These are phyloP conservation scores for Barnettozyma hawaiiensis DNA, from an alignment of 1,139 yeast genomes.

Conservation along the genomic window DNA sequence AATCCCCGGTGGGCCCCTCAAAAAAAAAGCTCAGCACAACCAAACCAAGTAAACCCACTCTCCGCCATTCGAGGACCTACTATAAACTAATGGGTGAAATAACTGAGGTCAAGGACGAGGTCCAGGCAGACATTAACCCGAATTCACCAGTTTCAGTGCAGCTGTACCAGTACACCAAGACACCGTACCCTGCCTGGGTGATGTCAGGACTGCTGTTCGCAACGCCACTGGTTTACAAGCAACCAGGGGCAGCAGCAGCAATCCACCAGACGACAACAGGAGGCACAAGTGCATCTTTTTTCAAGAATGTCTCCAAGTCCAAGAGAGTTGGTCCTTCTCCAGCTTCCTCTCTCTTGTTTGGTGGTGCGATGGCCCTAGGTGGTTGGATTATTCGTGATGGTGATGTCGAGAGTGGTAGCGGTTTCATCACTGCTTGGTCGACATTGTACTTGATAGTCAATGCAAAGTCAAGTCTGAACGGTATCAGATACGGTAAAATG, in stretches of 20 bases:
- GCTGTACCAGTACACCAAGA: conserved; percentile 33
- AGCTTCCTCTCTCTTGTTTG: conserved; percentile 49
- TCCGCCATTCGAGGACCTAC: no score
- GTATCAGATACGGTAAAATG: conserved; percentile 37
- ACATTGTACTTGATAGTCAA: conserved; percentile 70
- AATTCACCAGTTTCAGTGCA: conserved; percentile 20
- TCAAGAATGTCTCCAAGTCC: conserved; percentile 11
- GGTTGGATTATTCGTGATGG: conserved; percentile 79
- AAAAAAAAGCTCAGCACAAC: no score
- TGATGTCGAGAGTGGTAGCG: conserved; percentile 79
- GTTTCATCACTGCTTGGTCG: conserved; percentile 86
- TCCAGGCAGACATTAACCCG: conserved; percentile 9
- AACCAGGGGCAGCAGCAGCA: conserved; percentile 15
- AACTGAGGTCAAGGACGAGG: conserved; percentile 20
- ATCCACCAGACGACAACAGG: conserved; percentile 10
- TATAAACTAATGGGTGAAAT: conserved; percentile 19
- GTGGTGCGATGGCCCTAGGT: conserved; percentile 69
- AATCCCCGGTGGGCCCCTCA: no score
- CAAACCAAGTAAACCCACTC: no score
- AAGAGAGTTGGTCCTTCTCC: conserved; percentile 41
- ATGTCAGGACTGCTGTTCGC: conserved; percentile 38
- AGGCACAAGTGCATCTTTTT: conserved; percentile 2
- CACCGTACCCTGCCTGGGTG: conserved; percentile 52
- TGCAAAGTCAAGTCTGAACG: conserved; percentile 54
- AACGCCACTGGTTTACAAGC: conserved; percentile 38